Conservation (phyloP, 495 filamentous ascomycete species). For the Neurospora africana region DNA sequence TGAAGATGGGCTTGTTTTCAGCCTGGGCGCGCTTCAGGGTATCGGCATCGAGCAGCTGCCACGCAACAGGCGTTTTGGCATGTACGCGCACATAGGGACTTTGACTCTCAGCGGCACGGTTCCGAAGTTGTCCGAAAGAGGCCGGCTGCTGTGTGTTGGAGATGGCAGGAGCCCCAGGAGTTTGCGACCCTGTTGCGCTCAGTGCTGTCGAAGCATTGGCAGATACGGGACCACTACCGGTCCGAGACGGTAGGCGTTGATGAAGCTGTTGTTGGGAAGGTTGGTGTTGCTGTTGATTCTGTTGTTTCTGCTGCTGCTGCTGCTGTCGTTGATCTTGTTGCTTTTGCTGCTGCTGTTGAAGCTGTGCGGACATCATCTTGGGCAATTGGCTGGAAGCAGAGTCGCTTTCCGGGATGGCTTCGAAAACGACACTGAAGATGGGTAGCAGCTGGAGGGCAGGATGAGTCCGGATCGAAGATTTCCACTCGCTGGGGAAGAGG, state of each 20-base stretch:
- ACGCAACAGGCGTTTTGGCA: constrained; percentile 77
- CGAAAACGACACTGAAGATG: background rate
- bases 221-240: background rate
- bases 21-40: constrained; percentile 64
- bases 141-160: background rate
- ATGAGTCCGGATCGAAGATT: background rate
- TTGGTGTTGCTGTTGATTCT: constrained; percentile 8
- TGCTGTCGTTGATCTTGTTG: background rate
- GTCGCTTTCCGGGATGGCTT: background rate
- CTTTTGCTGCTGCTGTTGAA: constrained; percentile 6
- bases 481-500: background rate
- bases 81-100: constrained; percentile 81
- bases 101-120: constrained; percentile 61
- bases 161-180: background rate
- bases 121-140: constrained; percentile 37
- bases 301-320: background rate
- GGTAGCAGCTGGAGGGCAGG: background rate
- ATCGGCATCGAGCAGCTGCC: constrained; percentile 81
- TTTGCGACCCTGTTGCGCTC: background rate
- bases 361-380: constrained; percentile 6
- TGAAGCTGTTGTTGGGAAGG: constrained; percentile 4
- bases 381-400: background rate
- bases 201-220: background rate
- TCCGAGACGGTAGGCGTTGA: background rate
- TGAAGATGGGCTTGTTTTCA: constrained; percentile 77